Evolutionary conservation across 2,329 filamentous ascomycete species (phyloP).

Genomic region (Cytospora mali): DNA sequence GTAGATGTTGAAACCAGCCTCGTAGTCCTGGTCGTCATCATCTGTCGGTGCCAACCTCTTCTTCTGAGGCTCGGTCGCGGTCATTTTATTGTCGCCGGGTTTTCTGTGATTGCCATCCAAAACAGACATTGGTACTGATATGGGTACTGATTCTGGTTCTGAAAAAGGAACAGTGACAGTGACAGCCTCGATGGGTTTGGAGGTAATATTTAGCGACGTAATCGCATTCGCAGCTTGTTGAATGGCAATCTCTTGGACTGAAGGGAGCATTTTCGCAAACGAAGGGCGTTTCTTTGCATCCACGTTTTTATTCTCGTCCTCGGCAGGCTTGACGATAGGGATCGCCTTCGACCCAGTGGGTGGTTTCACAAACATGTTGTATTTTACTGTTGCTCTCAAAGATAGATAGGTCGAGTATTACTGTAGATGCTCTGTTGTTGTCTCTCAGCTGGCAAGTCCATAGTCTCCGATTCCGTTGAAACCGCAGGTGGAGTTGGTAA

Average conservation of each 20-base stretch:
- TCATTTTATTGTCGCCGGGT: neutral
- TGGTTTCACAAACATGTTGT: neutral
- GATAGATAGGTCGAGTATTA: neutral
- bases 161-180: neutral
- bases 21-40: neutral
- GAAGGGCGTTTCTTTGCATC: neutral
- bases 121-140: neutral
- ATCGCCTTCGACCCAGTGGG: neutral
- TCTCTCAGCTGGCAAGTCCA: neutral
- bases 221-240: neutral
- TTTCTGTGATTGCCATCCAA: neutral
- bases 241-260: neutral
- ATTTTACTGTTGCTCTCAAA: neutral
- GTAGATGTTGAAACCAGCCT: conserved; percentile 30
- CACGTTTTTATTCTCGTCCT: neutral
- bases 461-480: neutral
- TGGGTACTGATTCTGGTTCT: neutral
- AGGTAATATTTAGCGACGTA: neutral
- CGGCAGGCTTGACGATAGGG: neutral
- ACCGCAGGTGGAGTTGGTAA: neutral
- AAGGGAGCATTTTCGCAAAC: neutral
- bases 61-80: neutral
- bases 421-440: neutral
- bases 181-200: neutral
- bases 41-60: neutral